Base-by-base conservation (phyloP, 2,329 filamentous ascomycete species). In the Neophaeococcomyces mojaviensis region DNA sequence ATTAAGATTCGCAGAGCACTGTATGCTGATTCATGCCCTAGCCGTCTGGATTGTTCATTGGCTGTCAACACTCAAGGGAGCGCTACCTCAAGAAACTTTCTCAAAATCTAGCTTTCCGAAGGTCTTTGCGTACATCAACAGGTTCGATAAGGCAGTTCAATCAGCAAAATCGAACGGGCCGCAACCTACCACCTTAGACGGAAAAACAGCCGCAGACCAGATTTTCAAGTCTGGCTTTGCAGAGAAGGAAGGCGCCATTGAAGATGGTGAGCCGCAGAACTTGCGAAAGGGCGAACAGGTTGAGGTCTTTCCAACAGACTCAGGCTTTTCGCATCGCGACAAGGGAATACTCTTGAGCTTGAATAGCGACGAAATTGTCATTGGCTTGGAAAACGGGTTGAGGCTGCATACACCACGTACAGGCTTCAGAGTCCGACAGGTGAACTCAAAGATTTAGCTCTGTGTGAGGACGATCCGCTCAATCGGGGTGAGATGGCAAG, bases 21-120 rank as follows among this genome's bases (percentile, higher is more conserved):
- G 37, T 13, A 46, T 13, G 37, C 36, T 44, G 30, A 49, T 28
- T 32, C 32, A 13, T 12, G 15, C 33, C 8, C 39, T 47, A 73
- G 70, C 75, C 35, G 65, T 83, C 10, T 86, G 79, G 80, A 71
- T 76, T 0, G 73, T 87, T 53, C 74, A 82, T 61, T 88, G 84
- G 84, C 62, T 86, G 1, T 60, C 64, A 2, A 65, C 63, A 9
- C 66, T 85, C 38, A 72, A 73, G 10, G 73, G 73, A 3, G 74
- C 75, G 12, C 68, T 85, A 38, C 73, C 77, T 3, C 48, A 65
- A 39, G 68, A 73, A 16, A 55, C 70, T 5, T 72, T 86, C 51
- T 74, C 74, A 2, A 58, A 66, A 12, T 60, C 62, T 15, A 65
- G 64, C 32, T 84, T 77, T 55, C 83, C 82, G 0, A 72, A 67